Evolutionary conservation across 495 filamentous ascomycete species (phyloP), one percentile per base, ranked within the genome.

Genomic region (Tuber aestivum): DNA sequence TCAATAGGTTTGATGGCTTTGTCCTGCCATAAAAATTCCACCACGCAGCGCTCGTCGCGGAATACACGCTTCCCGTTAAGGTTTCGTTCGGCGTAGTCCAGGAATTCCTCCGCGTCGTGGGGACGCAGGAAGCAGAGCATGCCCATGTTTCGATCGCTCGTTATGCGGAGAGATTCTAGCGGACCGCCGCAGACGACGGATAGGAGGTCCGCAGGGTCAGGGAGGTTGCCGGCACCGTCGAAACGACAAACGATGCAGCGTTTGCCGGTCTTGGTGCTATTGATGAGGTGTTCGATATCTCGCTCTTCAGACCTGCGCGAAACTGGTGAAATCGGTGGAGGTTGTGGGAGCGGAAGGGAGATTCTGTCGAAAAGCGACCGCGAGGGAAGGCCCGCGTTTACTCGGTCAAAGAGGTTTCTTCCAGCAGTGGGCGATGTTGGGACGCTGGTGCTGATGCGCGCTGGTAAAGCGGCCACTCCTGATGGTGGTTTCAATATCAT

Each of bases 281-380:
- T 65, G 56, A 79, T 68, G 12, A 79, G 76, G 3, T 69, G 41
- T 45, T 79, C 77, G 41, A 79, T 41, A 68, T 79, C 78, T 21
- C 70, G 78, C 23, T 79, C 78, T 45, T 79, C 73, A 41, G 72
- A 76, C 44, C 75, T 68, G 68, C 70, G 77, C 12, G 77, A 78
- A 16, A 76, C 70, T 40, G 78, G 73, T n/a, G 78, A 76, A 12
- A 32, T 35, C 14, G 56, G 56, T 65, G 56, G 56, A 16, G 56
- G 56, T 65, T 20, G 50, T 14, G 50, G 3, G 56, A 65, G 56
- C 18, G 72, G 73, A 41, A 71, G 69, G 2, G 69, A 73, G 38
- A 79, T 79, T 16, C 78, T 76, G 50, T 79, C 78, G 42, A 79
- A 79, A 27, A 79, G 72, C 32, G 78, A 79, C 41, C 78, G 78